A percentile compares a stretch with the other conserved stretches of the same genome.
These are phyloP conservation scores for Trematosphaeria pertusa DNA, from an alignment of 2,329 filamentous ascomycete genomes.

Conservation along the genomic window DNA sequence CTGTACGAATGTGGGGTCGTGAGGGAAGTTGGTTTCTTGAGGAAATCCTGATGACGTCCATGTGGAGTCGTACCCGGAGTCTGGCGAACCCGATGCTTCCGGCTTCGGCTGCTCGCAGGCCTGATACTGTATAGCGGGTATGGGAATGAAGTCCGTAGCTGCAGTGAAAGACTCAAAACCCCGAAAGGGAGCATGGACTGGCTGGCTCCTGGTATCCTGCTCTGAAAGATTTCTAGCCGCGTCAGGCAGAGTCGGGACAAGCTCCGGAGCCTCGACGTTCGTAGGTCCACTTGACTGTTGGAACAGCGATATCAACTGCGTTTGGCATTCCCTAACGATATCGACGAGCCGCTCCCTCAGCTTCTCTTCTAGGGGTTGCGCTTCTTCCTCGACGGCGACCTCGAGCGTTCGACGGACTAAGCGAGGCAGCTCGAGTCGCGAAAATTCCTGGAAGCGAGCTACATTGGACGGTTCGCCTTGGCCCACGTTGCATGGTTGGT, in stretches of 20 bases:
- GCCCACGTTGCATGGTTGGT: constrained; percentile 18
- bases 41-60: constrained; percentile 7
- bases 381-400: constrained; percentile 31
- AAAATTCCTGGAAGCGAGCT: constrained; percentile 31
- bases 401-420: constrained; percentile 33
- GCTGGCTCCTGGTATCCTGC: not conserved
- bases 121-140: constrained; percentile 2
- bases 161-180: constrained; percentile 10
- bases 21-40: not conserved
- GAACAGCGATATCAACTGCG: constrained; percentile 27
- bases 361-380: constrained; percentile 32
- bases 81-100: constrained; percentile 20
- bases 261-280: not conserved
- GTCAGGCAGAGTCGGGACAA: not conserved
- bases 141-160: constrained; percentile 8
- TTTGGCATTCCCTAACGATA: constrained; percentile 31
- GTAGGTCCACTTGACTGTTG: constrained; percentile 9
- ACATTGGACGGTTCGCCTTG: constrained; percentile 19
- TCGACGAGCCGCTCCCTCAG: constrained; percentile 34
- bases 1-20: not conserved
- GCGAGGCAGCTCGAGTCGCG: constrained; percentile 31
- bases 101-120: not conserved
- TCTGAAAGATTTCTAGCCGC: not conserved
- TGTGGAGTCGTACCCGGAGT: constrained; percentile 30
- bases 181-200: constrained; percentile 1